phyloP scores from a whole-genome alignment of 2,329 filamentous ascomycete genomes.

The Penicillium sp. region DNA sequence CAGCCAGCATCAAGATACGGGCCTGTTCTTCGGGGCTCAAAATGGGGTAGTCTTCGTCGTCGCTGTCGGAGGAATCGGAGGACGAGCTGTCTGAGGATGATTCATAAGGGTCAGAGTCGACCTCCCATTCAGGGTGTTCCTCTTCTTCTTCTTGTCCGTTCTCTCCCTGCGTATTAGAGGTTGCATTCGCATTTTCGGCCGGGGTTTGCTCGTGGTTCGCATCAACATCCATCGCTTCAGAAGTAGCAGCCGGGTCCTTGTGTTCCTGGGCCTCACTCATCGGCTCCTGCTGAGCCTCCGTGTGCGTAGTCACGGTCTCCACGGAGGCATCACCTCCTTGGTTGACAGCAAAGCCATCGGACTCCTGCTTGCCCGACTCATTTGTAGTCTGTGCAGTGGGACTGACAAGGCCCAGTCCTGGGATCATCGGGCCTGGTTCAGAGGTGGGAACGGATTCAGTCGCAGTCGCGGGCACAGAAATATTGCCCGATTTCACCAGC shows the following conservation, averaged over 20 bases:
- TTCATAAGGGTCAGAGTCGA: slow-evolving; percentile 72
- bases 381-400: slow-evolving; percentile 12
- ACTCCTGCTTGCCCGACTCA: slow-evolving; percentile 1
- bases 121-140: slow-evolving; percentile 76
- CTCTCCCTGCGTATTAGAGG: neutral
- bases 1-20: slow-evolving; percentile 78
- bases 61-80: slow-evolving; percentile 58
- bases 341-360: neutral
- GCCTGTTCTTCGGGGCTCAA: slow-evolving; percentile 80
- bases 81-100: slow-evolving; percentile 61
- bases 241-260: neutral
- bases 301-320: neutral
- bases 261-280: neutral
- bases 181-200: slow-evolving; percentile 6
- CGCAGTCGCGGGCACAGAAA: slow-evolving; percentile 1
- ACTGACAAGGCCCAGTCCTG: slow-evolving; percentile 38
- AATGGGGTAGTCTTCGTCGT: slow-evolving; percentile 63
- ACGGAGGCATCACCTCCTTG: neutral
- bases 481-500: slow-evolving; percentile 9
- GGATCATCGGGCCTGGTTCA: slow-evolving; percentile 30
- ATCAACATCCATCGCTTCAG: slow-evolving; percentile 32
- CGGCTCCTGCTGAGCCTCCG: neutral
- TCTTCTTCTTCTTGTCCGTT: slow-evolving; percentile 42
- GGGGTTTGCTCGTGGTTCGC: slow-evolving; percentile 8
- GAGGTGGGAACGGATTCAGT: slow-evolving; percentile 15